phyloP scores from a whole-genome alignment of 192 early-diverging fungal genomes.

The Coemansia sp. region DNA sequence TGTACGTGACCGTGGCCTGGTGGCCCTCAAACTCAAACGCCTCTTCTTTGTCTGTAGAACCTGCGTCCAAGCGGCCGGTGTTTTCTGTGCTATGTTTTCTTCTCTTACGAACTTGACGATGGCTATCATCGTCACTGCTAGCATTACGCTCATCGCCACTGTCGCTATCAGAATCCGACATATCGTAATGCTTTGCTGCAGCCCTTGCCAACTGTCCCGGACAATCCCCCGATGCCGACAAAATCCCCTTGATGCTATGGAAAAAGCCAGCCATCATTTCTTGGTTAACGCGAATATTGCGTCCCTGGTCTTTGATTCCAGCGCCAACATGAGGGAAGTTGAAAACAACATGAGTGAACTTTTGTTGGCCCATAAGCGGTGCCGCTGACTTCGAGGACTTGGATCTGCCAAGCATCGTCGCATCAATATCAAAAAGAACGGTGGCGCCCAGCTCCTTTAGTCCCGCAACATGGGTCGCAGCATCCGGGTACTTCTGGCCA shows the following conservation, averaged over 20 bases:
- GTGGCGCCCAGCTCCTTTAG: conserved; percentile 64
- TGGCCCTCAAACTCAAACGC: conserved; percentile 45
- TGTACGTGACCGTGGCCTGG: conserved; percentile 28
- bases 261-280: conserved; percentile 65
- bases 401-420: conserved; percentile 62
- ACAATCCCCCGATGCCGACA: conserved; percentile 39
- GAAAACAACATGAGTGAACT: conserved; percentile 86
- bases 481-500: conserved; percentile 75
- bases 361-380: neutral
- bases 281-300: conserved; percentile 85
- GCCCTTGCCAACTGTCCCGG: neutral
- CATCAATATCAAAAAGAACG: conserved; percentile 79
- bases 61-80: neutral
- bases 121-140: neutral
- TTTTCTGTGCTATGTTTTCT: conserved; percentile 9
- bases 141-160: neutral
- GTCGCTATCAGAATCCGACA: neutral
- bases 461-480: conserved; percentile 56
- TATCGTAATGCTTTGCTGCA: neutral
- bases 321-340: conserved; percentile 94
- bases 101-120: neutral
- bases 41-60: neutral
- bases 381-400: conserved; percentile 11
- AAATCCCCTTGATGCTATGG: conserved; percentile 55
- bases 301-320: conserved; percentile 90